Conservation (phyloP, 768 basidiomycete genomes). For the Naganishia onofrii region DNA sequence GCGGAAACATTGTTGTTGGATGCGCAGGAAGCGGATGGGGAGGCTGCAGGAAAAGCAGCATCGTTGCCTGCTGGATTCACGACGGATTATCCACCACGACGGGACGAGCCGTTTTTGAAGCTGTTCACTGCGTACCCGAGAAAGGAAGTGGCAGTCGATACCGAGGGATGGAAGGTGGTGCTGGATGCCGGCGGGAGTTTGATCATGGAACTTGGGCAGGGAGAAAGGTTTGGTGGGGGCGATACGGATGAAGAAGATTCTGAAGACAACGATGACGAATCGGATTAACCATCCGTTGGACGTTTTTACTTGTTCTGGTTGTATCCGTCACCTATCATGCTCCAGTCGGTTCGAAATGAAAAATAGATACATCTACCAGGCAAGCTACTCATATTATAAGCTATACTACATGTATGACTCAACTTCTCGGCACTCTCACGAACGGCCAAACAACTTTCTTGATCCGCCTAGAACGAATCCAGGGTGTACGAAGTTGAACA, state of each 20-base stretch:
- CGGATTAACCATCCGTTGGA: background rate
- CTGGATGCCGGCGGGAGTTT: slow-evolving; percentile 42
- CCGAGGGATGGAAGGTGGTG: slow-evolving; percentile 41
- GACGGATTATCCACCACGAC: slow-evolving; percentile 1
- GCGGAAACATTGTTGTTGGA: slow-evolving; percentile 47
- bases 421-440: background rate
- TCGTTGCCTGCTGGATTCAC: slow-evolving; percentile 34
- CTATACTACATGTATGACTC: background rate
- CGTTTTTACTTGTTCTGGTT: no score
- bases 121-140: slow-evolving; percentile 47
- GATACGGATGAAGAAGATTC: slow-evolving; percentile 26
- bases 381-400: no score
- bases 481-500: slow-evolving; percentile 38
- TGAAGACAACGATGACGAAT: slow-evolving; percentile 33
- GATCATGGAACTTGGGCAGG: slow-evolving; percentile 40
- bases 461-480: slow-evolving; percentile 35
- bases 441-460: background rate
- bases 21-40: background rate
- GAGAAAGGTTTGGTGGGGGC: slow-evolving; percentile 34
- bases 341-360: no score
- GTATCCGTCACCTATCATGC: no score
- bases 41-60: background rate
- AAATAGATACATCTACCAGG: no score
- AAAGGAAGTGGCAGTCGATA: slow-evolving; percentile 37
- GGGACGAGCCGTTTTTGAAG: background rate